Evolutionary conservation across 805 yeast species (phyloP), one percentile per base, ranked within the genome.

Genomic region (Kodamaea sagamina): DNA sequence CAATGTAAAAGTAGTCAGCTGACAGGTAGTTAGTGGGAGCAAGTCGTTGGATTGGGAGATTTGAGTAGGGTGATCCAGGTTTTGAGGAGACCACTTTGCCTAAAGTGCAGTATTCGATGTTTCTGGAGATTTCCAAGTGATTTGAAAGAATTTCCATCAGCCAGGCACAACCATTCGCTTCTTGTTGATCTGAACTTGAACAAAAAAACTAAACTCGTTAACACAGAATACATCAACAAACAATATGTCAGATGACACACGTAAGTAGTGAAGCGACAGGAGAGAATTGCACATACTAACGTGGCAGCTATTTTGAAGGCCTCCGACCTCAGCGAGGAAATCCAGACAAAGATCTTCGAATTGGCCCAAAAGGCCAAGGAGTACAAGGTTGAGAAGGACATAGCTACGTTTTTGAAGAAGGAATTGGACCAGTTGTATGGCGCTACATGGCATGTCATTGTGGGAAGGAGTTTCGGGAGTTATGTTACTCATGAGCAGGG

Each of bases 401-500:
- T 84, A 27, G 90, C 93, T 11, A 74, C 81, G 0, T 68, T 64
- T 42, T 62, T 85, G 47, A 86, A 86, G 66, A 82, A 82, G 52
- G 82, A 75, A 49, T 61, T 85, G 61, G 93, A 86, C 58, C 72
- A 74, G 36, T 61, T 71, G 36, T 77, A 72, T 46, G 92, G 90
- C 0, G 75, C 81, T 21, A 78, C 87, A 29, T 86, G 93, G 95
- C 92, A 86, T 59, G 87, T 84, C 2, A 75, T 86, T 39, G 89
- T 84, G 41, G 95, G 93, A 8, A 82, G 79, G 60, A 82, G 81
- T 53, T 86, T 86, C 62, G 92, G 93, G 3, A 77, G 85, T 38
- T 84, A 82, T 58, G 89, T 86, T 13, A 82, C 90, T 9, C 93
- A 86, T 57, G 87, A 85, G 61, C 79, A 79, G 51, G 90, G 89